phyloP scores from a whole-genome alignment of 1,284 basidiomycete species.

The Ustilago shanxiensis region DNA sequence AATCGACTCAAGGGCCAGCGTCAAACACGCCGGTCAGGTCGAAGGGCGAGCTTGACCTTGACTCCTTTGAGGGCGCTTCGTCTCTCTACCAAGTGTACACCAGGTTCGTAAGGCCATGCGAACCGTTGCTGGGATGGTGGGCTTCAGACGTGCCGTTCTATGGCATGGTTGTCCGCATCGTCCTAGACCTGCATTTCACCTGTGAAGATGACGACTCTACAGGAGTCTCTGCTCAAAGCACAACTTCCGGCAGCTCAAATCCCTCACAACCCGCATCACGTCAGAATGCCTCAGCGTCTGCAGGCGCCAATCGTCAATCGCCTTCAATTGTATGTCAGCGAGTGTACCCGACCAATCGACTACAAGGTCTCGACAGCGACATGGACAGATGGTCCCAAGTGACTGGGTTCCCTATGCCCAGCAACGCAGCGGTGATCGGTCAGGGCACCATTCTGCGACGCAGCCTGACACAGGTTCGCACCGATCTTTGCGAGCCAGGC shows the following conservation, averaged over 20 bases:
- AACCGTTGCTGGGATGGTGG: slow-evolving; percentile 54
- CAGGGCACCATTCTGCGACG: slow-evolving; percentile 44
- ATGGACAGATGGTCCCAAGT: slow-evolving; percentile 39
- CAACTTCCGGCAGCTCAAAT: background rate
- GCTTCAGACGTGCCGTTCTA: slow-evolving; percentile 47
- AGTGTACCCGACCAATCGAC: slow-evolving; percentile 44
- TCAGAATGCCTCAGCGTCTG: background rate
- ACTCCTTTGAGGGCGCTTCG: slow-evolving; percentile 27
- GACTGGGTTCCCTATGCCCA: slow-evolving; percentile 47
- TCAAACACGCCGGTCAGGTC: background rate
- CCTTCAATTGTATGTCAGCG: slow-evolving; percentile 48
- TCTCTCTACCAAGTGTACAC: slow-evolving; percentile 43
- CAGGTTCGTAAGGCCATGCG: slow-evolving; percentile 28
- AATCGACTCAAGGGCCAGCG: background rate
- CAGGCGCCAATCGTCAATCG: background rate
- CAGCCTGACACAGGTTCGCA: slow-evolving; percentile 33
- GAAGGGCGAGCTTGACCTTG: background rate
- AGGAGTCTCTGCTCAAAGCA: background rate
- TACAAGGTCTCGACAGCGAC: slow-evolving; percentile 44
- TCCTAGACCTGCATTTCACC: slow-evolving; percentile 32
- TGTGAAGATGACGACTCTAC: background rate
- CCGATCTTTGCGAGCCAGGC: slow-evolving; percentile 48
- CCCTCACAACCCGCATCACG: background rate
- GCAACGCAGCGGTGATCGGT: slow-evolving; percentile 34
- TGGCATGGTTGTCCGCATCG: slow-evolving; percentile 45